These are phyloP conservation scores for Kazachstania psychrophila DNA, from an alignment of 805 yeast genomes.

Conservation along the genomic window DNA sequence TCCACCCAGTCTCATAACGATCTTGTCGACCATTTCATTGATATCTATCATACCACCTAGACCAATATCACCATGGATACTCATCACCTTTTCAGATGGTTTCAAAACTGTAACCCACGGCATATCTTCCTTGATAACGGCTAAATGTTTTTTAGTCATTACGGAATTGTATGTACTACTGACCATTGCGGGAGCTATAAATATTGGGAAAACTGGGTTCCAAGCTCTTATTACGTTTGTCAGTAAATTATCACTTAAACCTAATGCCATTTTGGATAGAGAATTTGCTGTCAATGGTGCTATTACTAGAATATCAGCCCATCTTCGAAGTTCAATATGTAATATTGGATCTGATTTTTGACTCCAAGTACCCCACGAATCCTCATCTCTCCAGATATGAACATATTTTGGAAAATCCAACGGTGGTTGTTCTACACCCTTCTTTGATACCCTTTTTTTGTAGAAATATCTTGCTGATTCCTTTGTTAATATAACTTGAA, in stretches of 20 bases:
- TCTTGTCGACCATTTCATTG: constrained; percentile 82
- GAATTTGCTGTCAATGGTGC: constrained; percentile 97
- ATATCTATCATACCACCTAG: constrained; percentile 99
- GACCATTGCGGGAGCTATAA: constrained; percentile 94
- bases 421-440: constrained; percentile 23
- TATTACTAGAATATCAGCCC: constrained; percentile 90
- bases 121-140: constrained; percentile 77
- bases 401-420: constrained; percentile 57
- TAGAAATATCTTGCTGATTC: constrained; percentile 69
- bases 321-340: constrained; percentile 87
- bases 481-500: constrained; percentile 77
- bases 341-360: constrained; percentile 79
- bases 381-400: constrained; percentile 84
- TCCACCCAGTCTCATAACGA: constrained; percentile 62
- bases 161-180: constrained; percentile 85
- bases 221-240: constrained; percentile 91
- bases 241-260: constrained; percentile 83
- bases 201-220: constrained; percentile 84
- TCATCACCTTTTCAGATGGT: constrained; percentile 90
- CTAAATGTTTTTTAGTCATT: constrained; percentile 74
- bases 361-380: constrained; percentile 91
- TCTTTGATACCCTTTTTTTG: constrained; percentile 13
- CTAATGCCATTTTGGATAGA: constrained; percentile 77
- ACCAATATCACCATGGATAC: constrained; percentile 94
- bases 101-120: constrained; percentile 89